Evolutionary conservation across 257 asterid genomes (phyloP), one percentile per base, ranked within the genome.

Genomic region (Solanum bukasovii): DNA sequence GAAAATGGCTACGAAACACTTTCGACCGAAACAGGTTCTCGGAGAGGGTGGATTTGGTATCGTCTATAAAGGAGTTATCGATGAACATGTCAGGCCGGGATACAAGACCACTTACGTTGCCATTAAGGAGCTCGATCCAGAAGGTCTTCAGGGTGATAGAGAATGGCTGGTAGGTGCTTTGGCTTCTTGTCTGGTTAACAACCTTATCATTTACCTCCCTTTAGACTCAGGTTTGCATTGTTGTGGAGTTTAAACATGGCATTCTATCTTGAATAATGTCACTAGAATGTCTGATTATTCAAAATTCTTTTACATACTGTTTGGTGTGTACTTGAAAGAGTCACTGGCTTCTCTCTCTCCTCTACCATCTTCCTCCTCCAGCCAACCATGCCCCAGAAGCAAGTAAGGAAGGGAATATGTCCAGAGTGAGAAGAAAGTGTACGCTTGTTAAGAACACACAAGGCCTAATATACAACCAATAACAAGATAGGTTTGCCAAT

Each of bases 11-110:
- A 97, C 99, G 27, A 95, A 96, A 89, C 93, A 93, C 87, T 97
- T 97, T 87, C 93, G 96, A 29, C 98, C 94, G 13, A 90, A 94
- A 92, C 98, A 94, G 70, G 97, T 96, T 79, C 98, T 96, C 12
- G 98, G 99, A 44, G 96, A 93, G 88, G 98, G 99, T 88, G 99
- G 99, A 16, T 97, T 97, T 86, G 98, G 99, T 67, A 91, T 92
- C 7, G 98, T 96, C 74, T 97, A 95, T 74, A 96, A 94, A 92
- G 99, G 98, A 89, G 93, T 96, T 27, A 88, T 97, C 49, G 97
- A 95, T 87, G 97, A 91, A 70, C 89, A 87, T 75, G 95, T 96
- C 88, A 93, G 97, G 91, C 89, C 91, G 3, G 97, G 96, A 72
- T 93, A 94, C 88, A 90, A 91, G 91, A 79, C 89, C 34, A 93